Evolutionary conservation across 139 green algal genomes (phyloP), one percentile per base, ranked within the genome.

Genomic region (Micractinium conductrix): DNA sequence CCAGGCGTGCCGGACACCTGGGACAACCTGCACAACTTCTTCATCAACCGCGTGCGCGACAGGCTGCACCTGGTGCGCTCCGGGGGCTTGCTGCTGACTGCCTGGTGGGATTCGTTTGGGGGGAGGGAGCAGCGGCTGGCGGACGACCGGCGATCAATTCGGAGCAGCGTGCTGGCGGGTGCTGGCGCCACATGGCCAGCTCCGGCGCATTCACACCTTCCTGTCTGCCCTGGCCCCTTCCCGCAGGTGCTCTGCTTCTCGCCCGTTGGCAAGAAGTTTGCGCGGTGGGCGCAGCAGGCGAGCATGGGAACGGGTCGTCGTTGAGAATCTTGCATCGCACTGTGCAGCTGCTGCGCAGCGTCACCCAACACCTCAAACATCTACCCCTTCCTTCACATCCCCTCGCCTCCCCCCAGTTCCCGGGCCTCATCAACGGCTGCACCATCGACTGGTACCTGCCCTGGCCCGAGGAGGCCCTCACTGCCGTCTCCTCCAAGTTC

Each of bases 361-460:
- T n/a, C n/a, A n/a, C n/a, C n/a, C n/a, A n/a, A n/a, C n/a, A n/a
- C 19, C 53, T 62, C 53, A 62, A 4, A 62, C 53, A 58, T 21
- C 5, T 21, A 62, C 10, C 5, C 53, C 8, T 62, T 21, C 53
- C 10, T 62, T 58, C 9, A 8, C 10, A 30, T 8, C n/a, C 44
- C 1, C 12, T 44, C 40, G 3, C 70, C 7, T 4, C 1, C 40
- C 42, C 45, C 26, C 83, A 88, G 68, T 99, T 99, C 86, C 93
- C 93, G 17, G 96, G 95, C 35, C 92, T 99, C 65, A 97, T 99
- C 86, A 97, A 96, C 87, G 96, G 95, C 60, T 97, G 93, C 92
- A 98, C 96, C 38, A 97, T 99, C 84, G 94, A 99, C 86, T 99
- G 96, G 96, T 98, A 94, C 86, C 71, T 92, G 73, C 92, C 71